Evolutionary conservation across 2,329 filamentous ascomycete genomes (phyloP).

Genomic region (Davidsoniella australis): DNA sequence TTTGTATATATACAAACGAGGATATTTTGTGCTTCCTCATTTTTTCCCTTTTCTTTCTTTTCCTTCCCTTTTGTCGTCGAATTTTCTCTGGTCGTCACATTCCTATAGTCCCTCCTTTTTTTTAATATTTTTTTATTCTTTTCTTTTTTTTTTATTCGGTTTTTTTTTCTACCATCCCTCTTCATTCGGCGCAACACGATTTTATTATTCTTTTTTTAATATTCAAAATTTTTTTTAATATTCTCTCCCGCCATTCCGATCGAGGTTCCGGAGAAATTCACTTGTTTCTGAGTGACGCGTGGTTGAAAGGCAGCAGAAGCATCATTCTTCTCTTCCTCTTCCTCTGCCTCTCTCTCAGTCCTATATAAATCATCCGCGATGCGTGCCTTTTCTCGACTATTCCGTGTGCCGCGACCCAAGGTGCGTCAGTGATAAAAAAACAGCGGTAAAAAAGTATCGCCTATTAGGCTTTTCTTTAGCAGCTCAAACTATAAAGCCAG

Average conservation of each 20-base stretch:
- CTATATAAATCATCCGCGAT: conserved; percentile 2
- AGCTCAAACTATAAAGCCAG: background rate
- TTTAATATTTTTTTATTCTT: conserved; percentile 1
- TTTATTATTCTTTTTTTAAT: background rate
- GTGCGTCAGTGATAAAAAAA: conserved; percentile 17
- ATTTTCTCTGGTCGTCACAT: background rate
- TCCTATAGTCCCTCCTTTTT: background rate
- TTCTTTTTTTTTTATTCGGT: background rate
- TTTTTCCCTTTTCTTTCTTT: background rate
- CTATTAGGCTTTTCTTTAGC: background rate
- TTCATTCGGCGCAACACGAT: background rate
- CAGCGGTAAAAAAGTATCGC: background rate
- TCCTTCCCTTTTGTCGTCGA: background rate
- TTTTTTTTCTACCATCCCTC: background rate
- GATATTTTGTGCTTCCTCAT: background rate
- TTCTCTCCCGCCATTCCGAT: background rate
- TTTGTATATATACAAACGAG: conserved; percentile 2
- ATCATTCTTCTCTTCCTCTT: background rate
- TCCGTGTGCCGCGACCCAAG: conserved; percentile 25
- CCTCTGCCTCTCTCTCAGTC: background rate
- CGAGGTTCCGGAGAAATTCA: background rate
- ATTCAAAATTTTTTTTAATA: background rate
- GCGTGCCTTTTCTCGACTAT: conserved; percentile 12
- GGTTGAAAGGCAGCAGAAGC: background rate
- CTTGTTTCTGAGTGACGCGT: background rate